Base-by-base conservation (phyloP, 768 basidiomycete species). In the Hortiboletus campestris region DNA sequence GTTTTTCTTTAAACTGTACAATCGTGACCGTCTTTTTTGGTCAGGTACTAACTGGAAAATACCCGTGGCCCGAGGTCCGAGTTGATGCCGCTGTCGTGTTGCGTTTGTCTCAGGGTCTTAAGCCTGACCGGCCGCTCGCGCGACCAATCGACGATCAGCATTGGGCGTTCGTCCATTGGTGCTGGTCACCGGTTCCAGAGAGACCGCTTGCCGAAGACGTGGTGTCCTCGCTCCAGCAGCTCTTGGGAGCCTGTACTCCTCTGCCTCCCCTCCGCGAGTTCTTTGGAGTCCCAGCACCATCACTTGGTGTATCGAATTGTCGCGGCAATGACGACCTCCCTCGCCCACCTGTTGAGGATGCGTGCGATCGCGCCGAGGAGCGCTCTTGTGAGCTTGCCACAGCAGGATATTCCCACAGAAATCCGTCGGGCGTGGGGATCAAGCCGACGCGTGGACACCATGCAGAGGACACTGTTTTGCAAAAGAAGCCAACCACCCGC, bases 121-220 rank as follows among this genome's bases (percentile, higher is more conserved):
- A 57, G 22, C 55, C 58, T 31, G 1, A 4, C 3, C 19, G 40
- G 12, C 56, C 56, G 8, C 38, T 17, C 3, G 4, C 12, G 1
- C 58, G 14, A 29, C 16, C 56, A 20, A 53, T 59, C n/a, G 47
- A 58, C 7, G 43, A 58, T 17, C 32, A 17, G 0, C 57, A 60
- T 25, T 55, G 49, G 49, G 17, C 22, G 13, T 17, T 59, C 40
- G 35, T 60, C 6, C 29, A 59, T 29, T 40, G 6, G 9, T 60
- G 59, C 35, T 54, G 45, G 57, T 53, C 48, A 12, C 25, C 40
- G 3, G n/a, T 51, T 22, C 4, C 19, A 2, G 49, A 47, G 3
- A 46, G 49, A 20, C 45, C 57, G 0, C 14, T 9, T 32, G 48
- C 57, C 9, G 32, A 20, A n/a, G 43, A 46, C 8, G 5, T 44